Conservation (phyloP, 805 yeast genomes). For the Blastobotrys parvus region DNA sequence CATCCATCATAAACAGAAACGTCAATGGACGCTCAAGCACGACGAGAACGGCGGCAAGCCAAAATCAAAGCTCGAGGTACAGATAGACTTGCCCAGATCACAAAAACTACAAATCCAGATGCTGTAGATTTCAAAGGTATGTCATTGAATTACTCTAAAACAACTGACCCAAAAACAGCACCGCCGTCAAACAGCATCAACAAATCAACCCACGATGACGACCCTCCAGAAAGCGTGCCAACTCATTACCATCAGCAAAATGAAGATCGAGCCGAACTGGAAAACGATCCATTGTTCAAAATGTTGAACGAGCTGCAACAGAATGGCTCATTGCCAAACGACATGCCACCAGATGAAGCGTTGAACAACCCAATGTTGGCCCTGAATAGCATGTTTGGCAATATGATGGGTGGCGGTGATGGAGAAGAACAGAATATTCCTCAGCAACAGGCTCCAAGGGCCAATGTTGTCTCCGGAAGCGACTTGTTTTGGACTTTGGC, state of each 20-base stretch:
- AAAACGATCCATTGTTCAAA: constrained; percentile 16
- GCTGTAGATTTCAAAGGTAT: constrained; percentile 17
- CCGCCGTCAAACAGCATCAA: not conserved
- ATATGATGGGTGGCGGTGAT: no score
- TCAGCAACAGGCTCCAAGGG: not conserved
- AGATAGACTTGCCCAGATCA: constrained; percentile 25
- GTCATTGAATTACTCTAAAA: no score
- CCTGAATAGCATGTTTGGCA: constrained; percentile 6
- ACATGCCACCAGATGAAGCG: not conserved
- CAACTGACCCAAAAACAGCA: not conserved
- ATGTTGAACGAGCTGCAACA: constrained; percentile 16
- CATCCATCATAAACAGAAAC: not conserved
- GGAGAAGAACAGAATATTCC: not conserved
- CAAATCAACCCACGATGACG: constrained; percentile 9
- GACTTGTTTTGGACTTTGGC: constrained; percentile 15
- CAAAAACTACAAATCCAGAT: constrained; percentile 20
- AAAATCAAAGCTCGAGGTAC: constrained; percentile 23
- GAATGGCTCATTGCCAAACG: not conserved
- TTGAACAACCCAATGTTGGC: not conserved
- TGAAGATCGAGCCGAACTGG: constrained; percentile 1
- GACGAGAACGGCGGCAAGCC: constrained; percentile 26
- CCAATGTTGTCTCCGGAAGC: not conserved
- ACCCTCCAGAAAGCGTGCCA: constrained; percentile 9
- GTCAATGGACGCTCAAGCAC: constrained; percentile 7
- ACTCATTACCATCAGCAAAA: constrained; percentile 4